These are phyloP conservation scores for Pinus taeda DNA, from an alignment of 75 land plant species.

Conservation along the genomic window DNA sequence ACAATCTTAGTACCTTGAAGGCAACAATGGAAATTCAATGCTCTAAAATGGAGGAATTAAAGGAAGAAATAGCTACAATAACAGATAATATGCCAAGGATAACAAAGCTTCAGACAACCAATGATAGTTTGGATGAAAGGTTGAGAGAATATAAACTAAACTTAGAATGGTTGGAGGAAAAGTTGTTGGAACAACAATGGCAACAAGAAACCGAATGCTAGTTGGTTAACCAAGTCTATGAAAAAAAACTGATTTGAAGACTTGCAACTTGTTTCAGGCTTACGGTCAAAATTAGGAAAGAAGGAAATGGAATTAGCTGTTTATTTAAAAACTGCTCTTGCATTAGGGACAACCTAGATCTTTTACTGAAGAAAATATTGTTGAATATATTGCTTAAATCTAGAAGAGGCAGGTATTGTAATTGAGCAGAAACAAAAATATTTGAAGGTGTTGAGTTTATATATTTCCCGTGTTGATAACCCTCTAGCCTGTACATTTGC, in stretches of 20 bases:
- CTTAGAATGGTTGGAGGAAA: slow-evolving; percentile 6
- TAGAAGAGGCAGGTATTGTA: too few relatives aligned
- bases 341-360: neutral
- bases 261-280: neutral
- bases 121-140: neutral
- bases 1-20: neutral
- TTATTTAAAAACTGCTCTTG: neutral
- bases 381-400: too few relatives aligned
- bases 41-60: neutral
- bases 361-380: too few relatives aligned
- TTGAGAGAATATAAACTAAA: slow-evolving; percentile 1
- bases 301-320: neutral
- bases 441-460: too few relatives aligned
- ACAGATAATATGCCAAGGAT: neutral
- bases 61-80: neutral
- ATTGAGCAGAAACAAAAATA: too few relatives aligned
- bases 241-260: neutral
- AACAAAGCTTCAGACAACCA: neutral
- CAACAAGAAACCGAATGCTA: neutral
- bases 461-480: too few relatives aligned
- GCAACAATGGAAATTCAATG: neutral
- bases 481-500: too few relatives aligned
- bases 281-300: slow-evolving; percentile 1
- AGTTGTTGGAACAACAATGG: slow-evolving; percentile 1
- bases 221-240: neutral